A percentile compares a stretch with the other conserved stretches of the same genome.
phyloP scores from a whole-genome alignment of 75 land plant genomes.

The Picea sitchensis region DNA sequence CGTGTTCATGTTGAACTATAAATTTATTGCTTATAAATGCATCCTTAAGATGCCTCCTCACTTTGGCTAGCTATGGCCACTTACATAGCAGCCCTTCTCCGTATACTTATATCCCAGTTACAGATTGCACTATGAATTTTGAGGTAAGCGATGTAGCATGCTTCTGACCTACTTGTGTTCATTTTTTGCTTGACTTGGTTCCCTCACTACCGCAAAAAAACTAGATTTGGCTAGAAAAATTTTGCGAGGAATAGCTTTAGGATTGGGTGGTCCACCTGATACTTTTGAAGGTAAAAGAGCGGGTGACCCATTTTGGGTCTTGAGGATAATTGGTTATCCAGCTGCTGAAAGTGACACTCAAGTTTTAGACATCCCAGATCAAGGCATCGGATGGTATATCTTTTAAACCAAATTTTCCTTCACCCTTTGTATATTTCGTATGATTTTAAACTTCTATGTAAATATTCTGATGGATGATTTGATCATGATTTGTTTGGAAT shows the following conservation, averaged over 20 bases:
- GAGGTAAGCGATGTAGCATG: no score
- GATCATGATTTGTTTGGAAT: slow-evolving; percentile 3
- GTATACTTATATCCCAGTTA: not conserved
- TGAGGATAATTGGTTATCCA: slow-evolving; percentile 94
- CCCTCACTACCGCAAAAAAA: not conserved
- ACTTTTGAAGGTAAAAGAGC: slow-evolving; percentile 79
- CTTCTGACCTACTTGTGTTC: not conserved
- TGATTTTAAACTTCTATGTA: not conserved
- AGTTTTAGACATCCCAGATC: slow-evolving; percentile 16
- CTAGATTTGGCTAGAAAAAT: slow-evolving; percentile 78
- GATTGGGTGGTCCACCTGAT: slow-evolving; percentile 67
- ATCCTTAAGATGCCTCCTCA: not conserved
- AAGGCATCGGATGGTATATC: slow-evolving; percentile 82
- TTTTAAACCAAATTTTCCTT: not conserved
- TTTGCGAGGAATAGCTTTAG: slow-evolving; percentile 85
- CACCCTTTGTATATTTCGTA: not conserved
- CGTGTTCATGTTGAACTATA: not conserved
- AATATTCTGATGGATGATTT: slow-evolving; percentile 3
- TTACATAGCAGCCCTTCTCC: not conserved
- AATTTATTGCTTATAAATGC: not conserved
- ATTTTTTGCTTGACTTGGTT: not conserved
- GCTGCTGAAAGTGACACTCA: slow-evolving; percentile 22
- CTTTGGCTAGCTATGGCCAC: not conserved
- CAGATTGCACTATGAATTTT: not conserved
- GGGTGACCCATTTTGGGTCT: slow-evolving; percentile 89